Base-by-base conservation (phyloP, 192 early-diverging fungal genomes). In the Obelidium mucronatum region DNA sequence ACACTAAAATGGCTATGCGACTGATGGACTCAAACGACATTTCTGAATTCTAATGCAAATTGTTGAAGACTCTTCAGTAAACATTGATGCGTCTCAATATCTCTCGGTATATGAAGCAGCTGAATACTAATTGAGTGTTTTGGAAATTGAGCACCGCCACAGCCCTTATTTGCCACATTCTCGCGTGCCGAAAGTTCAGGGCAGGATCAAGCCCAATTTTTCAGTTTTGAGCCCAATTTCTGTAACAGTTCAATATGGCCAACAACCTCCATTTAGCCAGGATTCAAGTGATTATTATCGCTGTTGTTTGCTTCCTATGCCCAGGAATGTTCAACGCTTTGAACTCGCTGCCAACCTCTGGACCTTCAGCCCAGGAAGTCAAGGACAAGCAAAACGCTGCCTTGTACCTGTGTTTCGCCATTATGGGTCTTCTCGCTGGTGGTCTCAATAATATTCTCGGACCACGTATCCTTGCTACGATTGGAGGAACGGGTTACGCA, bases 371-470 rank as follows among this genome's bases (percentile, higher is more conserved):
- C n/a, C 86, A 91, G 81, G 89, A 94, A 67, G 93, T 91, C 78
- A 65, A 65, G 63, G 63, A 65, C 15, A 24, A 37, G 35, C 63
- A 65, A 39, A 91, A 90, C 75, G 91, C 91, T 3, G 93, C 93
- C 39, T 86, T 94, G 15, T 91, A 92, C 80, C 85, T 87, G 26
- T 90, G 90, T 56, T 94, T 94, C 66, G 86, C 92, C 44, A 81
- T 94, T 31, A 93, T 91, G 77, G 91, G 91, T 59, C 79, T 94
- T 2, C 77, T 92, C 34, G 91, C 91, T 51, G 93, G 92, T 53
- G 86, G 87, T 35, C 84, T 93, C 37, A 90, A 92, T 77, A 94
- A 94, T 76, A 90, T 93, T 31, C 85, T 90, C 39, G 93, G 93
- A 53, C 89, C 90, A 54, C 87, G 90, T 68, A 82, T 83, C 81